phyloP scores from a whole-genome alignment of 2,329 filamentous ascomycete species.

The Neonectria neomacrospora region DNA sequence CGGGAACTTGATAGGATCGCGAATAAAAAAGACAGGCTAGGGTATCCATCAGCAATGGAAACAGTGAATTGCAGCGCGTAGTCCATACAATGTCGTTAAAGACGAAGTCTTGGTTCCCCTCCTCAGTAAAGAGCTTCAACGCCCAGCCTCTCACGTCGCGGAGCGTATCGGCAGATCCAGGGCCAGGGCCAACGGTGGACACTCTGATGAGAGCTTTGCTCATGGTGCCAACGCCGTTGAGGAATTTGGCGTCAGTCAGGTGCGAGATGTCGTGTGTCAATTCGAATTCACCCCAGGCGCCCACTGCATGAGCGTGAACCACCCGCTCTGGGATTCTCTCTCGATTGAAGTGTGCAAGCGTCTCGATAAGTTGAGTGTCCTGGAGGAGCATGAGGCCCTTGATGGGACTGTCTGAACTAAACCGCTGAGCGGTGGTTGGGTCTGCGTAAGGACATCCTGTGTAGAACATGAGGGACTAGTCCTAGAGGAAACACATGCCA shows the following conservation, averaged over 20 bases:
- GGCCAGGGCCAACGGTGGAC: slow-evolving; percentile 76
- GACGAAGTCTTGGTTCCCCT: slow-evolving; percentile 79
- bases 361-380: slow-evolving; percentile 73
- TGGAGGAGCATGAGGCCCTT: slow-evolving; percentile 59
- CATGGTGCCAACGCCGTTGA: slow-evolving; percentile 65
- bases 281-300: slow-evolving; percentile 69
- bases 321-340: slow-evolving; percentile 61
- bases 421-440: slow-evolving; percentile 11
- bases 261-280: slow-evolving; percentile 67
- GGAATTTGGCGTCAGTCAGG: slow-evolving; percentile 64
- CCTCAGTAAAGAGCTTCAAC: slow-evolving; percentile 68
- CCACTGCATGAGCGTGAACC: slow-evolving; percentile 40
- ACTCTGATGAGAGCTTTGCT: slow-evolving; percentile 71
- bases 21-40: slow-evolving; percentile 77
- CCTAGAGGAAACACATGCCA: no score
- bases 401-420: slow-evolving; percentile 7
- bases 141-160: slow-evolving; percentile 79
- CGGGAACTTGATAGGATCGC: slow-evolving; percentile 81
- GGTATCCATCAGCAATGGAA: background rate
- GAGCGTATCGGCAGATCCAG: slow-evolving; percentile 73
- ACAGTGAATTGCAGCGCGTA: background rate
- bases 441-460: slow-evolving; percentile 17
- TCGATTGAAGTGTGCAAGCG: slow-evolving; percentile 65
- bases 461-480: no score
- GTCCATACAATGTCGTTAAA: slow-evolving; percentile 73